Base-by-base conservation (phyloP, 768 basidiomycete species). In the Trichaptum fuscoviolaceum region DNA sequence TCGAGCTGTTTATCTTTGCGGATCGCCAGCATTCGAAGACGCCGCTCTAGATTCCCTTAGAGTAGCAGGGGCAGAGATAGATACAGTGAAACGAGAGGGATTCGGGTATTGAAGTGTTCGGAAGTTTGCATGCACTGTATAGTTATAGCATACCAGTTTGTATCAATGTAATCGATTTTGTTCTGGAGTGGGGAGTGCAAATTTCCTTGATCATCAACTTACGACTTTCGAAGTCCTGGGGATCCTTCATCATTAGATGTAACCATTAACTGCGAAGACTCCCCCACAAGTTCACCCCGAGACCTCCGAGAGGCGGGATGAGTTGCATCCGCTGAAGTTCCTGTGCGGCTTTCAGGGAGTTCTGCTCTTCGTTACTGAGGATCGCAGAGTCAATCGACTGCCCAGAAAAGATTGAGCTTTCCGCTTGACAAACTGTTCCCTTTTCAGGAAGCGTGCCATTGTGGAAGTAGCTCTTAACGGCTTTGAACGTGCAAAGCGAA, bases 1-100 rank as follows among this genome's bases (percentile, higher is more conserved):
- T 15, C 73, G 75, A 58, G 72, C 77, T n/a, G 71, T 75, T 0
- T 87, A 80, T 67, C 59, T 87, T 15, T 87, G 86, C 71, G 86
- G 86, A 2, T 82, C 85, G 0, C 75, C 73, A 25, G 71, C 69
- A 2, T 86, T 84, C 64, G 84, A 85, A 71, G 71, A 75, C 59
- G 71, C 71, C 27, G 75, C 80, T 1, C 61, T 81, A n/a, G 70
- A 68, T 5, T 72, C 72, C 0, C 68, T 86, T 66, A 72, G 68
- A 2, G 74, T 71, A 5, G 66, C 77, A 52, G 83, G 82, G 3
- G 70, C 81, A 10, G 72, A 77, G 20, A 67, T 72, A 17, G 71
- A 68, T 42, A 69, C 66, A 0, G 74, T 86, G 24, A 76, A 65
- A 23, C 71, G 73, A 34, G 83, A 82, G 69, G 79, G 77, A 5